Conservation (phyloP, 1,284 basidiomycete genomes). For the Leccinum subfulvum region DNA sequence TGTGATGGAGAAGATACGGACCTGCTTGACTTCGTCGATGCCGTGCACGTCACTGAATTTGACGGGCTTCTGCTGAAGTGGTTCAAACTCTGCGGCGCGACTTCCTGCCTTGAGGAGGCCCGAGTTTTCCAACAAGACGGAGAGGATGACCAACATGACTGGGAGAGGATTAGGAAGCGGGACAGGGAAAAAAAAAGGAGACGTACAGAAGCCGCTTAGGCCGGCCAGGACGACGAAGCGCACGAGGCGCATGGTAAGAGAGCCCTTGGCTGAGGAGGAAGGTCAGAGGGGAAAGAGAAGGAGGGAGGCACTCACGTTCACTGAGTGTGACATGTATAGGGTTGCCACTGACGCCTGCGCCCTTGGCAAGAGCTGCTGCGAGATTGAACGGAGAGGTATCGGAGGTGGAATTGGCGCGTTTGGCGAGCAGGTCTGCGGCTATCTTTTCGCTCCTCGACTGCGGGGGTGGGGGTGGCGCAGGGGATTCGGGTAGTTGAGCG, state of each 20-base stretch:
- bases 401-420: slow-evolving; percentile 23
- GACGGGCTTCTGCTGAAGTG: slow-evolving; percentile 73
- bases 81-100: slow-evolving; percentile 73
- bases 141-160: slow-evolving; percentile 82
- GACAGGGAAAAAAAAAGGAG: background rate
- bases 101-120: slow-evolving; percentile 88
- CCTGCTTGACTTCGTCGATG: slow-evolving; percentile 90
- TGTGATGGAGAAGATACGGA: slow-evolving; percentile 28
- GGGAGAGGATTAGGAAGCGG: slow-evolving; percentile 8
- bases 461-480: slow-evolving; percentile 21
- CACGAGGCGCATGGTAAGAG: slow-evolving; percentile 61
- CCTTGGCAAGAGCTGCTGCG: slow-evolving; percentile 39
- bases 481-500: slow-evolving; percentile 13
- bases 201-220: slow-evolving; percentile 54
- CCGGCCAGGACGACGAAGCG: slow-evolving; percentile 56
- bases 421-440: slow-evolving; percentile 56
- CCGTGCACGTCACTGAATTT: slow-evolving; percentile 94
- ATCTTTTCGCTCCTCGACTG: slow-evolving; percentile 48
- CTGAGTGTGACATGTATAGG: slow-evolving; percentile 79
- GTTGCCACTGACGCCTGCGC: slow-evolving; percentile 45
- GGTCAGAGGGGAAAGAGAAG: background rate
- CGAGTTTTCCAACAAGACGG: slow-evolving; percentile 88
- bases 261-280: slow-evolving; percentile 54
- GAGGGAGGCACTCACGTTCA: slow-evolving; percentile 56
- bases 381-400: slow-evolving; percentile 25